Conservation (phyloP, 495 filamentous ascomycete species). For the Aspergillus taichungensis region DNA sequence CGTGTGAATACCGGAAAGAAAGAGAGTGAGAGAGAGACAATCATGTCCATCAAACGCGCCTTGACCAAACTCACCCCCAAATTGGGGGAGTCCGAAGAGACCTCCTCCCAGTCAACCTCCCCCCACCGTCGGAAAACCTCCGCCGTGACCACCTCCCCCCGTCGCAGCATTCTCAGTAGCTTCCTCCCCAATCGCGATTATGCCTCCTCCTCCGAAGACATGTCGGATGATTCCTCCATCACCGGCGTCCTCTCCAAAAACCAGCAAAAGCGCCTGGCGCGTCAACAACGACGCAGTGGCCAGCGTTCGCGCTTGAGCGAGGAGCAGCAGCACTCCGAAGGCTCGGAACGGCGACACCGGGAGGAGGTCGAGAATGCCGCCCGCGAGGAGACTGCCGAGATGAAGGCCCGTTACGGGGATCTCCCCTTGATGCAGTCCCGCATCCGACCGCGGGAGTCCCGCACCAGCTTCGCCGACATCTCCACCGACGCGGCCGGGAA, state of each 20-base stretch:
- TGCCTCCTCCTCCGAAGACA: conserved; percentile 38
- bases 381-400: conserved; percentile 38
- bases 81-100: conserved; percentile 12
- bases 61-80: conserved; percentile 33
- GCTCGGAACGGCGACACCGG: conserved; percentile 36
- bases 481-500: conserved; percentile 54
- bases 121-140: conserved; percentile 8
- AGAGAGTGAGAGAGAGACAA: not conserved
- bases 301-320: conserved; percentile 41
- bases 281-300: conserved; percentile 31
- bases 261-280: conserved; percentile 41
- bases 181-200: conserved; percentile 35
- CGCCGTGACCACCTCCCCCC: conserved; percentile 21
- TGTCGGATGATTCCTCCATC: conserved; percentile 35
- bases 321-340: conserved; percentile 42
- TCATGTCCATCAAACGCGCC: conserved; percentile 40
- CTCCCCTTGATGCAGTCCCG: conserved; percentile 43
- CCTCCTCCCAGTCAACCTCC: conserved; percentile 9
- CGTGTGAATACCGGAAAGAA: not conserved
- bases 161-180: conserved; percentile 32
- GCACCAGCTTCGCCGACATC: conserved; percentile 43
- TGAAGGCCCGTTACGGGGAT: conserved; percentile 54
- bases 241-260: conserved; percentile 40
- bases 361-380: conserved; percentile 32
- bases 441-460: conserved; percentile 26